phyloP scores from a whole-genome alignment of 805 yeast species.

The Kodamaea kaohsiungensis region DNA sequence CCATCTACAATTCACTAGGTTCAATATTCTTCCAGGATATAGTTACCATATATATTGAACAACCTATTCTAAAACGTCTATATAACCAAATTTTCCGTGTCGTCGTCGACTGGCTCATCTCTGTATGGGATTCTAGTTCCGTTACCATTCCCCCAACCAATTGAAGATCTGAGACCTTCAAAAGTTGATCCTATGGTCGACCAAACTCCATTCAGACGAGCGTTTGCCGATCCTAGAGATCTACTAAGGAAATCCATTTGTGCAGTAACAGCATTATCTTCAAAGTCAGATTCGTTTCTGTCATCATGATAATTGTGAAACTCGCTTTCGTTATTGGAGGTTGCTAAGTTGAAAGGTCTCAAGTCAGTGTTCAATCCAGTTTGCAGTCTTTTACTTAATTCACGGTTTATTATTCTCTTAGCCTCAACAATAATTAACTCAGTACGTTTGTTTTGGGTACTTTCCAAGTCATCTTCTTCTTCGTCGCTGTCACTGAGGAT shows the following conservation, averaged over 20 bases:
- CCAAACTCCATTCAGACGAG: constrained; percentile 22
- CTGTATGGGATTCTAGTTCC: constrained; percentile 15
- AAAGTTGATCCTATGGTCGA: constrained; percentile 26
- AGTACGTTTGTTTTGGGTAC: constrained; percentile 23
- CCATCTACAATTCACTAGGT: too few species aligned
- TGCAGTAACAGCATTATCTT: constrained; percentile 4
- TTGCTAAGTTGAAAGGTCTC: constrained; percentile 29
- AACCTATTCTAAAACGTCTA: constrained; percentile 13
- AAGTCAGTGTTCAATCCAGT: constrained; percentile 16
- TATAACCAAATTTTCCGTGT: constrained; percentile 30
- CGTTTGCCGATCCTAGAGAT: background rate
- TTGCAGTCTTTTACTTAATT: constrained; percentile 28
- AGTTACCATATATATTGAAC: background rate
- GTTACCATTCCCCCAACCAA: constrained; percentile 1
- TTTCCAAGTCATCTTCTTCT: constrained; percentile 18
- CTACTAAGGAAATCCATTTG: constrained; percentile 10
- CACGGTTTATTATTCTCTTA: constrained; percentile 40
- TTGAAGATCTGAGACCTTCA: constrained; percentile 19
- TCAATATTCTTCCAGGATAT: background rate
- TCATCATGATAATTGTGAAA: constrained; percentile 24
- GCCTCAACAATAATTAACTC: constrained; percentile 45
- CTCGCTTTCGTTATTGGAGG: constrained; percentile 24
- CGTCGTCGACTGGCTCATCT: constrained; percentile 32
- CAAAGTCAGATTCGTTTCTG: constrained; percentile 10
- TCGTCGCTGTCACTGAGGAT: constrained; percentile 36